Evolutionary conservation across 352 stramenopile genomes (phyloP).

Genomic region (Pythium aristosporum): DNA sequence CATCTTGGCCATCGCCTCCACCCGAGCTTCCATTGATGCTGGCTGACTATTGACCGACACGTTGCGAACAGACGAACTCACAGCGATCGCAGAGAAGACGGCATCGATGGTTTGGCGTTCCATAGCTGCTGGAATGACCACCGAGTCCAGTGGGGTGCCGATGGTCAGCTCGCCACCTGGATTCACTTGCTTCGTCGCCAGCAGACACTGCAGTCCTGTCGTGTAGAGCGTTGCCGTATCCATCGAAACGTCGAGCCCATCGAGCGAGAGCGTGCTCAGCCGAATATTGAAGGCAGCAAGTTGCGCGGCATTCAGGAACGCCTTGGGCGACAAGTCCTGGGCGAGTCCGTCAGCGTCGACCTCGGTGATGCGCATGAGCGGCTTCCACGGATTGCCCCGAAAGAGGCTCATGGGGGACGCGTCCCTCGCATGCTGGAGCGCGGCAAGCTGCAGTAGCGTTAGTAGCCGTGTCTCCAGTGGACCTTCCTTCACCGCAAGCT

Average conservation of each 20-base stretch:
- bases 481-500: not conserved
- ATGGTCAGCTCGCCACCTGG: no score
- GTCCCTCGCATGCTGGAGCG: conserved; percentile 8
- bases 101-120: conserved; percentile 2
- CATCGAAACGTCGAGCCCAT: not conserved
- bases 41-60: not conserved
- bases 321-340: not conserved
- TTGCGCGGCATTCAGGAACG: conserved; percentile 5
- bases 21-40: not conserved
- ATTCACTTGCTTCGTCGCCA: not conserved
- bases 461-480: conserved; percentile 7
- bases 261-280: not conserved
- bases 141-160: not conserved
- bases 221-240: conserved; percentile 7
- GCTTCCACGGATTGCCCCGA: not conserved
- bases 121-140: not conserved
- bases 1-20: not conserved
- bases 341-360: not conserved
- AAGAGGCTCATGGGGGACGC: not conserved
- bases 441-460: not conserved
- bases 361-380: conserved; percentile 9
- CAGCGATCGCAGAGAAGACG: conserved; percentile 2
- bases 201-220: conserved; percentile 4
- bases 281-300: not conserved
- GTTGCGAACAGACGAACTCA: not conserved